Base-by-base conservation (phyloP, 371 early-diverging fungal genomes). In the Sporodiniella umbellata region DNA sequence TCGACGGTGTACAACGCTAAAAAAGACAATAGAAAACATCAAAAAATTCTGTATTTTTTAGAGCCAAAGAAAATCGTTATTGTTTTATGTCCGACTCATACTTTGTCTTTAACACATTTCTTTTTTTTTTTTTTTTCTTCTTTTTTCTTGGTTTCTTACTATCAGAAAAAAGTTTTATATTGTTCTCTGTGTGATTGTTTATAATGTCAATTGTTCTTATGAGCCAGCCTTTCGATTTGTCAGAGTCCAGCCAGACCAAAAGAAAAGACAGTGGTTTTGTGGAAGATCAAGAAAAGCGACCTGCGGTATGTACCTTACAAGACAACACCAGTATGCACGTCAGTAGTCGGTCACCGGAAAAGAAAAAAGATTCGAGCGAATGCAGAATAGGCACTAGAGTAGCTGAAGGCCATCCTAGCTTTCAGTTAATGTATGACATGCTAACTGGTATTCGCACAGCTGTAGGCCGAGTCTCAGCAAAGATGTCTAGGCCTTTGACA, bases 371-470 rank as follows among this genome's bases (percentile, higher is more conserved):
- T n/a, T n/a, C n/a, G n/a, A n/a, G n/a, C n/a, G 72, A 78, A 31
- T 64, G 65, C 22, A 33, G 71, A 10, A 81, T 84, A 40, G 87
- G 87, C 18, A 86, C 83, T 23, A 75, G 79, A 30, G 82, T 86
- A 26, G 79, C 72, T 15, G 83, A 84, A 52, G 83, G 77, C 37
- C 86, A 86, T 54, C 79, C 74, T 17, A 83, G 84, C 56, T 86
- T 83, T 58, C 85, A 92, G 45, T 78, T 96, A 39, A 96, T 96
- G 98, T 96, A 96, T 79, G 90, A 98, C 61, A 96, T 98, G 98
- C 71, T 98, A 43, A 97, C 96, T 3, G 98, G 93, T 3, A 92
- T 92, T 53, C 80, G 92, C 6, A 85, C 86, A 23, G 86, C 87
- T 33, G 68, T 69, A 6, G 69, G 69, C 3, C 83, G 96, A 22